phyloP scores from a whole-genome alignment of 2,329 filamentous ascomycete species.

The Xylariaceae sp. region DNA sequence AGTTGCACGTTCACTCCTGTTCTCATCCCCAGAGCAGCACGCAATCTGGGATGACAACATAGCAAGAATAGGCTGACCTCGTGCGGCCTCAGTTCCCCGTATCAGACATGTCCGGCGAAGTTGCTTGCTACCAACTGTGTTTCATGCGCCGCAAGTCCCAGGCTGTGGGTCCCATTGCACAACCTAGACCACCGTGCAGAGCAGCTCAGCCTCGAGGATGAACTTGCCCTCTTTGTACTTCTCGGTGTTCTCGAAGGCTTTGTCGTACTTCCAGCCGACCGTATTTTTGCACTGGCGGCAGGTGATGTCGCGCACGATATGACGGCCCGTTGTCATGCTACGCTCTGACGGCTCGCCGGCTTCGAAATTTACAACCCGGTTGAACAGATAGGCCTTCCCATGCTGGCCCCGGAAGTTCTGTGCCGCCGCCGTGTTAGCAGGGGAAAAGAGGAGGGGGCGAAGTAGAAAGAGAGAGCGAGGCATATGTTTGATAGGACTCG shows the following conservation, averaged over 20 bases:
- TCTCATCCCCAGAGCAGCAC: background rate
- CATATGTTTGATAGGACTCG: background rate
- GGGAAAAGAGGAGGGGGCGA: background rate
- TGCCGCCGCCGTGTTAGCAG: slow-evolving; percentile 3
- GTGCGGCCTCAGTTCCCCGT: background rate
- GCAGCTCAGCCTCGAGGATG: slow-evolving; percentile 86
- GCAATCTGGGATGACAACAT: background rate
- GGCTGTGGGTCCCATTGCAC: background rate
- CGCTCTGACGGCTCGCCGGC: slow-evolving; percentile 83
- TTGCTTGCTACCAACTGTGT: background rate
- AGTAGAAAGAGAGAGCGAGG: background rate
- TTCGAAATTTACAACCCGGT: slow-evolving; percentile 86
- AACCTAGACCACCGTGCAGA: slow-evolving; percentile 67
- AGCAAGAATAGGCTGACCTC: background rate
- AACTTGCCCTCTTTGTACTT: slow-evolving; percentile 99
- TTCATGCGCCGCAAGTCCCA: background rate
- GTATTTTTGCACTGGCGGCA: slow-evolving; percentile 89
- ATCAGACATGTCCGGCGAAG: background rate
- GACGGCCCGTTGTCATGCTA: slow-evolving; percentile 95
- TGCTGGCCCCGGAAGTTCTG: slow-evolving; percentile 96
- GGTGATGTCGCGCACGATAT: slow-evolving; percentile 88
- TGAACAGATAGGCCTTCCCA: slow-evolving; percentile 96
- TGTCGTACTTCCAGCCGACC: slow-evolving; percentile 99
- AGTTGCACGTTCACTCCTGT: background rate
- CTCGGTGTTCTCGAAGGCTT: slow-evolving; percentile 85